Evolutionary conservation across 225 moss, liverwort and hornwort species (phyloP).

Genomic region (Polytrichum formosum): DNA sequence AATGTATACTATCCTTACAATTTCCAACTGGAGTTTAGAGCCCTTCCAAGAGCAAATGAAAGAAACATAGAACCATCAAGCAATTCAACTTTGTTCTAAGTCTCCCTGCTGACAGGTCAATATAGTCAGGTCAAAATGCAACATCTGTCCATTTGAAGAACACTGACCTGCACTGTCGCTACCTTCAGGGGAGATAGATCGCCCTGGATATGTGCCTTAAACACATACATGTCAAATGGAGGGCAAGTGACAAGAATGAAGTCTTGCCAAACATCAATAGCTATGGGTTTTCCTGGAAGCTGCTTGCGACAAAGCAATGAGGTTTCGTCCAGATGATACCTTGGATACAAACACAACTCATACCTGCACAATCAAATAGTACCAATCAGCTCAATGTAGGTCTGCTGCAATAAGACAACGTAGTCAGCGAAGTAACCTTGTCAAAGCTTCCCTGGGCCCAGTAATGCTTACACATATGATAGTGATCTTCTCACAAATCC

Average conservation of each 20-base stretch:
- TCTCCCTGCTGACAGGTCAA: no score
- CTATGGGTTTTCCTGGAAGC: conserved; percentile 92
- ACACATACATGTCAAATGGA: conserved; percentile 96
- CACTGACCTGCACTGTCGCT: conserved; percentile 77
- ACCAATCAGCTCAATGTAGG: neutral
- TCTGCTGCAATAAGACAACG: no score
- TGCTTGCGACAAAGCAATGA: conserved; percentile 88
- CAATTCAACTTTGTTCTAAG: no score
- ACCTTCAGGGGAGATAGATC: conserved; percentile 80
- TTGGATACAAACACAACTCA: conserved; percentile 97
- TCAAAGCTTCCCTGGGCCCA: no score
- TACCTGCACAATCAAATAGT: conserved; percentile 56
- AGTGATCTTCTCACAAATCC: no score
- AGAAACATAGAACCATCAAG: no score
- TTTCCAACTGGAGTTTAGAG: no score
- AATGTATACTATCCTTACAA: no score
- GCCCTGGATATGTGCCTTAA: conserved; percentile 89
- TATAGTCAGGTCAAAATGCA: no score
- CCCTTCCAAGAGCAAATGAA: no score
- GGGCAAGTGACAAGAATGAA: conserved; percentile 94
- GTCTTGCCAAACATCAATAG: conserved; percentile 98
- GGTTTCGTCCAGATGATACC: conserved; percentile 96
- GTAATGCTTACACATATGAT: no score
- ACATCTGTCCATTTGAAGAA: neutral
- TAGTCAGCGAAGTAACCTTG: no score